A percentile compares a stretch with the other conserved stretches of the same genome.
phyloP scores from a whole-genome alignment of 2,329 filamentous ascomycete species.

The Sclerotinia borealis region DNA sequence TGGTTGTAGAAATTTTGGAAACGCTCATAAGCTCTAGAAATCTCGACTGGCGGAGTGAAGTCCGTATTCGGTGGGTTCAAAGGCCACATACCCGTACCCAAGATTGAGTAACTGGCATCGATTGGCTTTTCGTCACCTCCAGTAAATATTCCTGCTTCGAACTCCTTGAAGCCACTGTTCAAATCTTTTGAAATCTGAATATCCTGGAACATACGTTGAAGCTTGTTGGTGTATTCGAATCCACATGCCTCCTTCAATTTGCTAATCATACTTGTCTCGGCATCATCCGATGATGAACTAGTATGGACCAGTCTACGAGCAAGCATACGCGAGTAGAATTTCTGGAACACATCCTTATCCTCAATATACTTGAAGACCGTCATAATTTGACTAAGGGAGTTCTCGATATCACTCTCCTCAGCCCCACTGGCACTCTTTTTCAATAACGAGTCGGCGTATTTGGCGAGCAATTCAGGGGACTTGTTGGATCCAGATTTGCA shows the following conservation, averaged over 20 bases:
- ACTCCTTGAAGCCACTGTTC: slow-evolving; percentile 81
- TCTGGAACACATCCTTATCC: slow-evolving; percentile 99
- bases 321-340: slow-evolving; percentile 96
- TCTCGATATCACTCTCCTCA: slow-evolving; percentile 90
- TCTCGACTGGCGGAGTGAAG: slow-evolving; percentile 80
- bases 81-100: slow-evolving; percentile 97
- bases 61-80: slow-evolving; percentile 79
- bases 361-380: slow-evolving; percentile 99
- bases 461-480: slow-evolving; percentile 89
- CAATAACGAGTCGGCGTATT: slow-evolving; percentile 87
- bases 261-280: slow-evolving; percentile 98
- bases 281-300: slow-evolving; percentile 93
- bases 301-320: slow-evolving; percentile 91
- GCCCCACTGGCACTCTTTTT: slow-evolving; percentile 90
- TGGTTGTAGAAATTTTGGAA: slow-evolving; percentile 90
- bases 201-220: slow-evolving; percentile 99
- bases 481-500: slow-evolving; percentile 92
- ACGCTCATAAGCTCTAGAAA: slow-evolving; percentile 80
- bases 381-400: slow-evolving; percentile 88
- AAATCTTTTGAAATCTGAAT: slow-evolving; percentile 99
- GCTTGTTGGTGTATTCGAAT: slow-evolving; percentile 98
- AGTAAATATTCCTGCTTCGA: slow-evolving; percentile 58
- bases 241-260: slow-evolving; percentile 98
- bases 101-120: slow-evolving; percentile 85
- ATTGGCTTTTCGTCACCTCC: slow-evolving; percentile 60